Base-by-base conservation (phyloP, 2,329 filamentous ascomycete genomes). In the Penicillium sp. region DNA sequence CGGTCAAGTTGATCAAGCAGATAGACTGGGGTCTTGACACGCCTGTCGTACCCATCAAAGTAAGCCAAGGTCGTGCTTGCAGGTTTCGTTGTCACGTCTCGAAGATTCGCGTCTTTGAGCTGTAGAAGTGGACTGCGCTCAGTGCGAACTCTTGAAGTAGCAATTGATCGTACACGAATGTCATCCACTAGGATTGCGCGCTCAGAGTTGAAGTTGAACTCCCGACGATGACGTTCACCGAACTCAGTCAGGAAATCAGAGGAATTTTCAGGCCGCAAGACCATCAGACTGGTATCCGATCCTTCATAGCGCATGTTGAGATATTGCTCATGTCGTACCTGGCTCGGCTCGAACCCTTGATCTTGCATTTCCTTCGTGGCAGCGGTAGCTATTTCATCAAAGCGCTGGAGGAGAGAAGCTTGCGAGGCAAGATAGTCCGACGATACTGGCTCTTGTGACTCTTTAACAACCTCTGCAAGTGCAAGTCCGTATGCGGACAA, bases 401-500 rank as follows among this genome's bases (percentile, higher is more conserved):
- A 86, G 64, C 90, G 91, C 26, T 72, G 72, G 55, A 83, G 79
- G 9, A 96, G 71, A 8, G 45, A 54, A 1, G 58, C 45, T 43
- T 66, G 59, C 5, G 67, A 64, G 11, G 63, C 52, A 7, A 75
- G 73, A 70, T 78, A 82, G 3, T 76, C 70, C 25, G 76, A 77
- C 0, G 78, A 80, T 45, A 81, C 76, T 8, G 70, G 70, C 39
- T 73, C 66, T 55, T 96, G 90, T 28, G 85, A 79, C 70, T 96
- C 90, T 55, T 95, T 88, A 0, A 96, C 90, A 0, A 95, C 90
- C 61, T 96, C 90, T 9, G 90, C 90, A 4, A 96, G 73, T 0
- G 90, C 89, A 84, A 96, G 91, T 11, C 90, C 90, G 56, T 95
- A 95, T 0, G 90, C 90, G 0, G 90, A 95, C 0, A 95, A 75